phyloP scores from a whole-genome alignment of 176 grass and related monocot genomes.

The Zizania latifolia region DNA sequence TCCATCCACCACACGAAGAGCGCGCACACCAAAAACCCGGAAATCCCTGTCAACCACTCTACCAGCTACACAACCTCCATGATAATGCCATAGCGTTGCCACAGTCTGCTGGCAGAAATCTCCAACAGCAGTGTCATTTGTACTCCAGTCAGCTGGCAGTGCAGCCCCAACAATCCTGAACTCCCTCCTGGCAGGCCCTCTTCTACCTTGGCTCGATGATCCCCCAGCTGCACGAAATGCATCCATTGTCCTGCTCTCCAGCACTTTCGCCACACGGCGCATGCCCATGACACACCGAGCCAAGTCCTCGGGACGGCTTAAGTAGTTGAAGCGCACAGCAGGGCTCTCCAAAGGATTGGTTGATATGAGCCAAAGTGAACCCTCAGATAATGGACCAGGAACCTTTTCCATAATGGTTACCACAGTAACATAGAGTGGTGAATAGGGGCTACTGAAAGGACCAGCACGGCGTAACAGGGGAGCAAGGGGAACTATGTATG shows the following conservation, averaged over 20 bases:
- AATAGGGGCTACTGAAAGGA: slow-evolving; percentile 20
- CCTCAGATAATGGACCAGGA: slow-evolving; percentile 54
- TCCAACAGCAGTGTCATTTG: slow-evolving; percentile 40
- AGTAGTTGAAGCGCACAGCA: slow-evolving; percentile 68
- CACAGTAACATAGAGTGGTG: slow-evolving; percentile 60
- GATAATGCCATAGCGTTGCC: slow-evolving; percentile 85
- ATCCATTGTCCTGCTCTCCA: slow-evolving; percentile 56
- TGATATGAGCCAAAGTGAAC: slow-evolving; percentile 61
- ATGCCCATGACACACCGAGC: slow-evolving; percentile 53
- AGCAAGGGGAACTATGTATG: slow-evolving; percentile 63
- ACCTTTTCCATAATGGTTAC: slow-evolving; percentile 78
- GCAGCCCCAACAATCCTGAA: slow-evolving; percentile 55
- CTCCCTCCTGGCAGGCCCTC: slow-evolving; percentile 38
- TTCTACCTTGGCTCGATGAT: slow-evolving; percentile 21
- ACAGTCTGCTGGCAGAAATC: slow-evolving; percentile 64
- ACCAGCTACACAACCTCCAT: slow-evolving; percentile 69
- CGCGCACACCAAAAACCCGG: slow-evolving; percentile 38
- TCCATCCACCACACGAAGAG: slow-evolving; percentile 75
- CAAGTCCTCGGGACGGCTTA: slow-evolving; percentile 48
- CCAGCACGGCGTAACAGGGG: slow-evolving; percentile 22
- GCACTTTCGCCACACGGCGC: slow-evolving; percentile 50
- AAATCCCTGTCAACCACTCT: slow-evolving; percentile 79
- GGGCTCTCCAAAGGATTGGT: slow-evolving; percentile 59
- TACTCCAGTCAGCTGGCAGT: slow-evolving; percentile 47
- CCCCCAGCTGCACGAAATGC: slow-evolving; percentile 37